Evolutionary conservation across 164 flowering plant genomes (phyloP), one percentile per base, ranked within the genome.

Genomic region (Kingdonia uniflora): DNA sequence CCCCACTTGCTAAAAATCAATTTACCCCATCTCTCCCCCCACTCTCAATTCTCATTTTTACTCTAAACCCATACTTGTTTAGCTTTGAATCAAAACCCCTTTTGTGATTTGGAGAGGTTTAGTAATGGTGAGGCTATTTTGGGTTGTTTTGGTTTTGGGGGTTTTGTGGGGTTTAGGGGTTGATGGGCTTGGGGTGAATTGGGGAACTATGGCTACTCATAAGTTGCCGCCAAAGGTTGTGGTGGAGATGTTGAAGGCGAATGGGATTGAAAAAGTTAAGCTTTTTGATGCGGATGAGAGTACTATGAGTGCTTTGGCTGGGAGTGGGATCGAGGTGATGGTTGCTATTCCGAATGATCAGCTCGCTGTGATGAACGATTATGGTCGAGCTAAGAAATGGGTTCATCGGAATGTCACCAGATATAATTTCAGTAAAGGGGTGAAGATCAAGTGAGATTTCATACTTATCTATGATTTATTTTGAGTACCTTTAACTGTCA

Each of bases 131-230:
- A n/a, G n/a, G n/a, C n/a, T n/a, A n/a, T n/a, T n/a, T n/a, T n/a
- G n/a, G n/a, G n/a, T n/a, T n/a, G n/a, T n/a, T n/a, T n/a, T n/a
- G n/a, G n/a, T n/a, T n/a, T n/a, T n/a, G n/a, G n/a, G n/a, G n/a
- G n/a, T n/a, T n/a, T n/a, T n/a, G n/a, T n/a, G n/a, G n/a, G n/a
- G n/a, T n/a, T n/a, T n/a, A n/a, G n/a, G n/a, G n/a, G n/a, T n/a
- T n/a, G n/a, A 58, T 11, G 70, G 70, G 2, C 54, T 74, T 3
- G 94, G 87, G 1, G 75, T 82, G 16, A 85, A 85, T 40, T 85
- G 89, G 89, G 94, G 94, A n/a, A 69, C 73, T 1, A 48, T 65
- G 66, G 70, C 87, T 0, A 75, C 77, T 6, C 94, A 80, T 53
- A 71, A 61, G 8, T 23, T 85, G 63, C 66, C 66, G 0, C 81